Base-by-base conservation (phyloP, 2,329 filamentous ascomycete species). In the Microsporum audouinii region DNA sequence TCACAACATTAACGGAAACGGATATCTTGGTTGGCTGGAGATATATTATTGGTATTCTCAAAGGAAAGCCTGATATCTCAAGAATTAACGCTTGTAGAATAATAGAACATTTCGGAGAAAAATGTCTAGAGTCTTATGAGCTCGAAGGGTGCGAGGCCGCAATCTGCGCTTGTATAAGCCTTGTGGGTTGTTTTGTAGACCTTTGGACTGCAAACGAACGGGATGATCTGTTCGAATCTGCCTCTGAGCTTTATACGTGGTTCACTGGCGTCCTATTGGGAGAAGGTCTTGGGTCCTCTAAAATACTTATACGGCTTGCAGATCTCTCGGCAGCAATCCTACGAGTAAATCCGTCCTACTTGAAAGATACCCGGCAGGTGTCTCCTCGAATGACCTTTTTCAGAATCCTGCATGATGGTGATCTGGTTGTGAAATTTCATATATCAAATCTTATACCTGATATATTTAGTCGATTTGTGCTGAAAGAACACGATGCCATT, bases 391-490 rank as follows among this genome's bases (percentile, higher is more conserved):
- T 88, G 6, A 88, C 82, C 57, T 79, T 97, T 2, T 84, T 97
- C 60, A 80, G 80, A 8, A 83, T 97, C 27, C 77, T 97, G 5
- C 77, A 81, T 47, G 78, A 81, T 12, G 84, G 87, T 0, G 79
- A 83, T 59, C 83, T 92, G 68, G 73, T 79, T 8, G 86, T 94
- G 55, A 94, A 95, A 68, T 91, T 88, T 68, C 83, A 82, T 62
- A 82, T 96, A 59, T 86, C 88, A 0, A 78, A 83, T 60, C 80
- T 81, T 2, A 77, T 97, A 17, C 83, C 89, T 0, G 78, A 79
- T 4, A 79, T 99, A 31, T 99, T 99, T 71, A 82, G 84, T 10
- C 80, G 88, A 1, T 97, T 88, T 68, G 80, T 91, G n/a, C 79
- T 96, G 1, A 87, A 87, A 66, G 80, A 87, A 53, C 94, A 99